Conservation (phyloP, 257 asterid genomes). For the Cruciata laevipes region DNA sequence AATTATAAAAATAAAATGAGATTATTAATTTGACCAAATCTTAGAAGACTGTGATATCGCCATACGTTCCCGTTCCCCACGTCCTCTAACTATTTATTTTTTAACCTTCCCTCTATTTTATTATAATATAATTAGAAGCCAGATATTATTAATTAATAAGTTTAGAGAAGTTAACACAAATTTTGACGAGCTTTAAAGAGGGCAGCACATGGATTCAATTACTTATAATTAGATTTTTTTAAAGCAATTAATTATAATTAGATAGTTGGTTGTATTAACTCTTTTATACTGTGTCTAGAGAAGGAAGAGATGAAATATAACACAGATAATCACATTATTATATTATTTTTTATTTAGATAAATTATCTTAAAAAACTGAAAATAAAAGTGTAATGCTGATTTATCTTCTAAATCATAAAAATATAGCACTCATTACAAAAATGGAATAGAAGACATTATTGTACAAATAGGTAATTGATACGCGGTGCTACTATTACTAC, state of each 20-base stretch:
- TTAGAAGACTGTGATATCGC: slow-evolving; percentile 40
- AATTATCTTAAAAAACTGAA: no score
- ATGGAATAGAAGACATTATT: no score
- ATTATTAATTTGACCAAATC: slow-evolving; percentile 27
- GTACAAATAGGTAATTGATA: background rate
- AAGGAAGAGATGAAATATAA: no score
- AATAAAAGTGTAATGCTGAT: no score
- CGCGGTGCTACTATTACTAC: background rate
- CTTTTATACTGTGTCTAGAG: no score
- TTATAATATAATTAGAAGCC: background rate
- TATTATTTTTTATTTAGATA: no score
- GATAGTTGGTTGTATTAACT: no score
- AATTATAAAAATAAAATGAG: background rate
- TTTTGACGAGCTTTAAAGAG: background rate
- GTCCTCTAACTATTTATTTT: background rate
- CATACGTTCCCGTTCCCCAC: slow-evolving; percentile 8
- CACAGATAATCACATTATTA: no score
- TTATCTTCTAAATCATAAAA: no score
- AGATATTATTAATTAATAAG: background rate
- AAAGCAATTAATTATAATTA: no score
- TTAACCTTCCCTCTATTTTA: background rate
- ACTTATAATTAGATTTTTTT: no score
- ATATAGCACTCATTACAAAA: no score
- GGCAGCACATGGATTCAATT: background rate
- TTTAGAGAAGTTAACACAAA: background rate